phyloP scores from a whole-genome alignment of 306 rosid species.

The Malus orientalis region DNA sequence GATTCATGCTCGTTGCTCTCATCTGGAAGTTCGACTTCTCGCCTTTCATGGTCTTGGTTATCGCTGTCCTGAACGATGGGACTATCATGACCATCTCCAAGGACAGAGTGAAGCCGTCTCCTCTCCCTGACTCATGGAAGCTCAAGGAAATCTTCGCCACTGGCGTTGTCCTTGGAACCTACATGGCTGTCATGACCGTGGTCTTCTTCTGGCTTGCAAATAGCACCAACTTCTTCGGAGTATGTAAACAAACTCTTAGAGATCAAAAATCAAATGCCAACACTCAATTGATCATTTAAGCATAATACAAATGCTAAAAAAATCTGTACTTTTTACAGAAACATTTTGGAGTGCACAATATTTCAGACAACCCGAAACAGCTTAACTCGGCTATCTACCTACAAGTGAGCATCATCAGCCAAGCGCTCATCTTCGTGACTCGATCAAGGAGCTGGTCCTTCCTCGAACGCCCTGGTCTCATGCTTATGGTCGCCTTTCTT shows the following conservation, averaged over 20 bases:
- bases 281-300: not conserved
- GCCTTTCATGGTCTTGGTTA: constrained; percentile 84
- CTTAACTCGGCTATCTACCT: constrained; percentile 85
- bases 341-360: constrained; percentile 37
- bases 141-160: constrained; percentile 82
- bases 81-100: constrained; percentile 96
- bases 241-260: constrained; percentile 16
- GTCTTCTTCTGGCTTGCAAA: constrained; percentile 65
- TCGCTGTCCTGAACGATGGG: constrained; percentile 81
- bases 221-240: constrained; percentile 51
- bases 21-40: constrained; percentile 89
- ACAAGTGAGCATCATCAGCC: constrained; percentile 92
- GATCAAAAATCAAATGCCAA: not conserved
- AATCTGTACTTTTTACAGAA: constrained; percentile 13
- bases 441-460: constrained; percentile 86
- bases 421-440: constrained; percentile 88
- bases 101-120: constrained; percentile 93
- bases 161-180: constrained; percentile 74
- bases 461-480: constrained; percentile 65
- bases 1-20: constrained; percentile 74
- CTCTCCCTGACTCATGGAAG: constrained; percentile 94
- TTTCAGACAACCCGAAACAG: constrained; percentile 19
- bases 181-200: constrained; percentile 80
- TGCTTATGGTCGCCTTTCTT: constrained; percentile 59
- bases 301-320: not conserved